Evolutionary conservation across 192 early-diverging fungal genomes (phyloP).

Genomic region (Coemansia sp.): DNA sequence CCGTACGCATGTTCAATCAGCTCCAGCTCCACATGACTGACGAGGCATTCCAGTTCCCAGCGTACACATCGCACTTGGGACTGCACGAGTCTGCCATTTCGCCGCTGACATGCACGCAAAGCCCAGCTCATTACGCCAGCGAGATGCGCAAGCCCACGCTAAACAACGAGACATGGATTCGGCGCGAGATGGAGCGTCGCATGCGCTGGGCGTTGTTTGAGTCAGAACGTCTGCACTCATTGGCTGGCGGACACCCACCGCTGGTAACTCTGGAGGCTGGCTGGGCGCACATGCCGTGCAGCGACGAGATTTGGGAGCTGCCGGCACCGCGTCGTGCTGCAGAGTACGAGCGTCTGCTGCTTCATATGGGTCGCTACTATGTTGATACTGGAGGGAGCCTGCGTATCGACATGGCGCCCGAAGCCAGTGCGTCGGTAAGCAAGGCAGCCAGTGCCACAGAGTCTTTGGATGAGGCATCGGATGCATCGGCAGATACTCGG

Average conservation of each 20-base stretch:
- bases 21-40: slow-evolving; percentile 53
- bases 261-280: slow-evolving; percentile 53
- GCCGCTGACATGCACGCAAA: slow-evolving; percentile 43
- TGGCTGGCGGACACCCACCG: slow-evolving; percentile 49
- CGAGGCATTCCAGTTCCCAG: slow-evolving; percentile 54
- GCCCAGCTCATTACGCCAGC: slow-evolving; percentile 47
- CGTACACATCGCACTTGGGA: slow-evolving; percentile 54
- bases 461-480: neutral
- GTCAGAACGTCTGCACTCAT: slow-evolving; percentile 48
- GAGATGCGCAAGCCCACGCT: slow-evolving; percentile 47
- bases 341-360: slow-evolving; percentile 53
- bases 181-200: slow-evolving; percentile 50
- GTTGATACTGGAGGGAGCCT: slow-evolving; percentile 52
- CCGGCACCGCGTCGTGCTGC: slow-evolving; percentile 39
- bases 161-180: slow-evolving; percentile 44
- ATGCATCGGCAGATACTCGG: neutral
- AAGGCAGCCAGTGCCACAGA: neutral
- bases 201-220: slow-evolving; percentile 55
- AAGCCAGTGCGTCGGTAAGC: neutral
- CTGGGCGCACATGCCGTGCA: slow-evolving; percentile 57
- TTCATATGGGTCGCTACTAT: slow-evolving; percentile 55
- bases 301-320: slow-evolving; percentile 51
- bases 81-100: slow-evolving; percentile 51
- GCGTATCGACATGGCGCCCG: slow-evolving; percentile 44
- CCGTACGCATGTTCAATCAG: slow-evolving; percentile 55